Evolutionary conservation across 2,329 filamentous ascomycete genomes (phyloP), one percentile per base, ranked within the genome.

Genomic region (Aschersonia sp.): DNA sequence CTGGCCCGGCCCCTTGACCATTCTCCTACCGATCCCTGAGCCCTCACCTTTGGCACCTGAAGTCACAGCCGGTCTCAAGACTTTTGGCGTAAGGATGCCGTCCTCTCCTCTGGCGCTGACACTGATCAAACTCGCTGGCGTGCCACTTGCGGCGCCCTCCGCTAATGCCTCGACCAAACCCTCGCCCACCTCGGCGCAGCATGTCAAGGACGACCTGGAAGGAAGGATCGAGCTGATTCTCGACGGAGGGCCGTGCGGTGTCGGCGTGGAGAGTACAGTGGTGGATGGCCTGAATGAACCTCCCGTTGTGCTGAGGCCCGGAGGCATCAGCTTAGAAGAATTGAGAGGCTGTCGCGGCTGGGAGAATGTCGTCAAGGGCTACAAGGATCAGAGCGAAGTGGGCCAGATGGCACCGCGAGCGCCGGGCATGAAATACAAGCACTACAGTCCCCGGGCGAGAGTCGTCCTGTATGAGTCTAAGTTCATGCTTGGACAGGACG

Each of bases 371-470:
- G 71, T 75, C 51, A 79, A 83, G 50, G 90, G 78, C 9, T 97
- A 96, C 63, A 80, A 83, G 58, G 87, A 95, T 57, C 74, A 75
- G 49, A 78, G 79, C 12, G 78, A 87, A 56, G 72, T 77, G 22
- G 82, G 77, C 5, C 78, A 76, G 46, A 68, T 62, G 1, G 73
- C 75, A 8, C 92, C 92, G 0, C 75, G 87, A 49, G 92, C 92
- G 1, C 92, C 92, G 0, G 92, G 92, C 1, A 98, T 98, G 92
- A 98, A 98, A 66, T 98, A 98, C 63, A 87, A 92, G 60, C 92
- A 98, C 62, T 98, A 98, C 60, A 94, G 89, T 42, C 92, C 92
- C 1, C 86, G 82, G 62, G 94, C 92, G 1, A 79, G 75, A 43
- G 89, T 98, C 2, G 69, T 94, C 11, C 70, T 97, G 2, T 94